Conservation (phyloP, 2,329 filamentous ascomycete genomes). For the Beauveria sp. region DNA sequence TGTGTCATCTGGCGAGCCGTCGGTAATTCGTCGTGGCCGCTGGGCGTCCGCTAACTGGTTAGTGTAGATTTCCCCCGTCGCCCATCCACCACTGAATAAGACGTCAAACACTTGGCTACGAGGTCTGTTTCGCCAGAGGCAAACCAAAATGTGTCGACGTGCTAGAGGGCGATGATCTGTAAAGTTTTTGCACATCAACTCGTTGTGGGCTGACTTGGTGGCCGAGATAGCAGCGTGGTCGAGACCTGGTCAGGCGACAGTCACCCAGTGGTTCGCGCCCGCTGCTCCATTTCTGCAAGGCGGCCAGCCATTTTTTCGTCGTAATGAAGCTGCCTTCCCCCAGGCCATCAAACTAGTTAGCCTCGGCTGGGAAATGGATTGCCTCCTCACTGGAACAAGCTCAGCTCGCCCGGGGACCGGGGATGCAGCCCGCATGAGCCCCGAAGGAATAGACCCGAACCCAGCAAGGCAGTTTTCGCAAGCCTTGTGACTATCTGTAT, state of each 20-base stretch:
- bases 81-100: neutral
- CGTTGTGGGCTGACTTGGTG: neutral
- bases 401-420: neutral
- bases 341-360: neutral
- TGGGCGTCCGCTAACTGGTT: neutral
- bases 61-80: neutral
- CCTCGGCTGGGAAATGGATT: neutral
- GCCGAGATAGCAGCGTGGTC: neutral
- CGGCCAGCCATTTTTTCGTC: neutral
- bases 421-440: neutral
- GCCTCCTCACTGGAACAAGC: neutral
- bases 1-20: neutral
- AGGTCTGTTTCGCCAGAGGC: neutral
- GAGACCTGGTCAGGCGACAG: neutral
- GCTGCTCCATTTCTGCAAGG: neutral
- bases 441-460: neutral
- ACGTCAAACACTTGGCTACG: neutral
- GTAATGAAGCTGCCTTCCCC: neutral
- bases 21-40: neutral
- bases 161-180: neutral
- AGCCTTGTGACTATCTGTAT: neutral
- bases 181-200: neutral
- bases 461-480: slow-evolving; percentile 6
- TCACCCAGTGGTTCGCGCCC: slow-evolving; percentile 1
- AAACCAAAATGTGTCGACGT: too few species aligned